phyloP scores from a whole-genome alignment of 768 basidiomycete species.

The Suillus lakei region DNA sequence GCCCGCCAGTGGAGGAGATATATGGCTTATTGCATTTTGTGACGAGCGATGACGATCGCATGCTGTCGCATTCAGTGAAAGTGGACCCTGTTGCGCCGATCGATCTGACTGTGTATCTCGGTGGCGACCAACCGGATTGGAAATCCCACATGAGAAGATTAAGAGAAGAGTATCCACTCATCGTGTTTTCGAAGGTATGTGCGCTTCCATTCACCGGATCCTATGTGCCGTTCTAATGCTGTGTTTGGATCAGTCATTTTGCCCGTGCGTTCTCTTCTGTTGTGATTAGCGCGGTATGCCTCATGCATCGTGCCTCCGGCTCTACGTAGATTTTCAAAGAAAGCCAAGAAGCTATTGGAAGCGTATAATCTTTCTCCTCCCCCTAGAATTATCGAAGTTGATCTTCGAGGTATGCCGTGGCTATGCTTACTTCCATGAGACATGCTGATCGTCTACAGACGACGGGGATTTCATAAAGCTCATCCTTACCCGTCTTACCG shows the following conservation, averaged over 20 bases:
- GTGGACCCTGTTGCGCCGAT: slow-evolving; percentile 55
- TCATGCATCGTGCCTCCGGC: neutral
- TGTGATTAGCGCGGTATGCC: neutral
- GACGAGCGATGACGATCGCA: slow-evolving; percentile 46
- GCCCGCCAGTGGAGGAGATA: slow-evolving; percentile 57
- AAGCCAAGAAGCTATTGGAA: slow-evolving; percentile 53
- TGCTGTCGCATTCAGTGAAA: slow-evolving; percentile 42
- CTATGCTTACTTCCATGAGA: neutral
- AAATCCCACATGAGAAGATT: slow-evolving; percentile 39
- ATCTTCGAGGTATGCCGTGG: slow-evolving; percentile 58
- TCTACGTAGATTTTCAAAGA: slow-evolving; percentile 31
- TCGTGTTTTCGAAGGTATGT: slow-evolving; percentile 83
- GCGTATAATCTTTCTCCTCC: slow-evolving; percentile 63
- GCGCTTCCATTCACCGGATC: slow-evolving; percentile 1
- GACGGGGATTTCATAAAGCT: slow-evolving; percentile 68
- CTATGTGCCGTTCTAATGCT: neutral
- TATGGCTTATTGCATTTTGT: slow-evolving; percentile 75
- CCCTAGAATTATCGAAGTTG: slow-evolving; percentile 77
- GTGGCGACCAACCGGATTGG: slow-evolving; percentile 45
- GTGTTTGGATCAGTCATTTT: slow-evolving; percentile 61
- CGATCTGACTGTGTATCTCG: slow-evolving; percentile 53
- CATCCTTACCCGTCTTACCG: slow-evolving; percentile 68
- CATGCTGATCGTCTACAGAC: slow-evolving; percentile 39
- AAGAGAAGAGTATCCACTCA: slow-evolving; percentile 58
- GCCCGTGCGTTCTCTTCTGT: slow-evolving; percentile 58